Conservation (phyloP, 73 alveolate species). For the Paramecium sexaurelia region DNA sequence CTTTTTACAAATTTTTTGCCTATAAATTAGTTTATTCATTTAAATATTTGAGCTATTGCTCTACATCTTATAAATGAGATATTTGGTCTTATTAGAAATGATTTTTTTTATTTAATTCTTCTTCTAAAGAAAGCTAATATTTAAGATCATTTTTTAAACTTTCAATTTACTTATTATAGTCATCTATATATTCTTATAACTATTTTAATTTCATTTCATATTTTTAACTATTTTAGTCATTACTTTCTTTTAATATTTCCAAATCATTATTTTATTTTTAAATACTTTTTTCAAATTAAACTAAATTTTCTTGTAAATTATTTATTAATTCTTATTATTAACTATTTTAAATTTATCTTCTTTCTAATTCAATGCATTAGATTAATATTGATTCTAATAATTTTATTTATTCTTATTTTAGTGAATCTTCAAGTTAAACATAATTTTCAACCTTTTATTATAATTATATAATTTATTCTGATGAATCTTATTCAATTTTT, state of each 20-base stretch:
- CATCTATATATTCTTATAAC: background rate
- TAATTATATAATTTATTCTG: background rate
- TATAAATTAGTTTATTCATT: background rate
- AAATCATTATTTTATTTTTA: background rate
- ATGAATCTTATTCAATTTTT: background rate
- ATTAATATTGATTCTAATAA: background rate
- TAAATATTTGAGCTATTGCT: background rate
- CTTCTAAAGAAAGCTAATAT: background rate
- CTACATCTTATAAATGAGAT: background rate
- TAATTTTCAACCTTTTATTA: background rate
- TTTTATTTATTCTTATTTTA: background rate
- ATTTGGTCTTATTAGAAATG: background rate
- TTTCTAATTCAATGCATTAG: background rate
- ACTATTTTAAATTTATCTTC: background rate
- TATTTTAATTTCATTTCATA: background rate
- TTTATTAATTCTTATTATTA: background rate
- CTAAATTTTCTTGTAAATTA: background rate
- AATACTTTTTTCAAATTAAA: background rate
- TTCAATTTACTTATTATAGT: background rate
- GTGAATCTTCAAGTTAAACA: background rate
- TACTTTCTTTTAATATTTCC: background rate
- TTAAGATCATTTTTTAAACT: background rate
- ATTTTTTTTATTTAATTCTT: slow-evolving; percentile 15
- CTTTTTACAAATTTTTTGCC: background rate
- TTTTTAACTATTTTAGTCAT: background rate